These are phyloP conservation scores for Agrocybe praecox DNA, from an alignment of 768 basidiomycete genomes.

Conservation along the genomic window DNA sequence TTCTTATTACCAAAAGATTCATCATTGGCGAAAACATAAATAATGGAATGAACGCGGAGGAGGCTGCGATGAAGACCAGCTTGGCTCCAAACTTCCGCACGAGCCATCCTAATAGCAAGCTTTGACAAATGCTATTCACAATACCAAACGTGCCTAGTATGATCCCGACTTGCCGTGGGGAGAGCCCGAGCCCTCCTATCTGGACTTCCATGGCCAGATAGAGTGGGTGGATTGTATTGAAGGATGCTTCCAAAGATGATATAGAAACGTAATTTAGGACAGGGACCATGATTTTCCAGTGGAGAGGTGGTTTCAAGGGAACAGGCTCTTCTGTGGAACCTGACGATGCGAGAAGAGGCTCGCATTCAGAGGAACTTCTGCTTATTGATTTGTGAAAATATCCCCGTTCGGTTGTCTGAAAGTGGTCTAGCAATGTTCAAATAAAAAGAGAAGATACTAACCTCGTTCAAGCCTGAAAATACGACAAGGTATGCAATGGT, in stretches of 20 bases:
- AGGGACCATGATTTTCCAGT: constrained; percentile 51
- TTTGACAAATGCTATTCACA: constrained; percentile 53
- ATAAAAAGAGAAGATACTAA: not conserved
- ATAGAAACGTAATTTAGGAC: constrained; percentile 58
- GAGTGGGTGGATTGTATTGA: constrained; percentile 44
- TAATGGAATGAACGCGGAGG: constrained; percentile 44
- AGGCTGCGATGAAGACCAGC: constrained; percentile 45
- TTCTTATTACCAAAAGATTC: constrained; percentile 40
- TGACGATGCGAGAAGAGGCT: constrained; percentile 9
- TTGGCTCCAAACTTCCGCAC: constrained; percentile 59
- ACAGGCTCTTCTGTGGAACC: constrained; percentile 31
- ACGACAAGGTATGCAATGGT: constrained; percentile 17
- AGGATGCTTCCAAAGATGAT: constrained; percentile 39
- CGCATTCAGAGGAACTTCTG: not conserved
- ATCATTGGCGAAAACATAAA: constrained; percentile 53
- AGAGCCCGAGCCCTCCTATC: constrained; percentile 60
- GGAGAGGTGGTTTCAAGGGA: constrained; percentile 46
- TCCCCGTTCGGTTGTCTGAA: constrained; percentile 1
- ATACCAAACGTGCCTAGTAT: constrained; percentile 56
- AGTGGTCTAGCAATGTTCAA: not conserved
- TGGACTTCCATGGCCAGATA: constrained; percentile 59
- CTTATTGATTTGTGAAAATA: not conserved
- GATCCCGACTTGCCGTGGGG: constrained; percentile 54
- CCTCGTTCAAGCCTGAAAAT: constrained; percentile 18
- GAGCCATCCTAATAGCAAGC: constrained; percentile 52